Percentiles rank a stretch among this genome's conserved stretches.
Evolutionary conservation across 306 rosid species (phyloP).

Genomic region (Fagus sylvatica): DNA sequence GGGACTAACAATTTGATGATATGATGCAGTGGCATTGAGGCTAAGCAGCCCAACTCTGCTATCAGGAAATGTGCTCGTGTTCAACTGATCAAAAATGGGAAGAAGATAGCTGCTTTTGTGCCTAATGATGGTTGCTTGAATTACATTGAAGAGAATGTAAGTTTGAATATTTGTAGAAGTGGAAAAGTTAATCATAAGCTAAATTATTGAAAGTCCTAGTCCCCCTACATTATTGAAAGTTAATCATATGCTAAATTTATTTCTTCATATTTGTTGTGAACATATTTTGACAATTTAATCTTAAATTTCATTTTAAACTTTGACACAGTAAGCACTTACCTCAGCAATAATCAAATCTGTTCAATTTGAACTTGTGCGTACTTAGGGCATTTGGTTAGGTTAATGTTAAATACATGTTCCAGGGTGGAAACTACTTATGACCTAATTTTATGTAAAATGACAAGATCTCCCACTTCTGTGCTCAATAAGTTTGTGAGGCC

Average conservation of each 20-base stretch:
- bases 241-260: no score
- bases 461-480: not conserved
- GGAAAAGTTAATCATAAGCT: not conserved
- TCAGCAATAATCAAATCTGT: not conserved
- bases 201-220: no score
- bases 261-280: not conserved
- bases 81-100: conserved; percentile 77
- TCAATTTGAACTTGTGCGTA: no score
- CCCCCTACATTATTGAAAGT: no score
- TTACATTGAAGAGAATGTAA: conserved; percentile 74
- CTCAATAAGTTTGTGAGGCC: not conserved
- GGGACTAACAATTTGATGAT: not conserved
- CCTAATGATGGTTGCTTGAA: conserved; percentile 85
- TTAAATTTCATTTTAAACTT: not conserved
- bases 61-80: conserved; percentile 88
- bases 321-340: not conserved
- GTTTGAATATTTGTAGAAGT: not conserved
- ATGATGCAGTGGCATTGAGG: conserved; percentile 70
- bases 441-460: not conserved
- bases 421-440: not conserved
- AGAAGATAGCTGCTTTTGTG: conserved; percentile 84
- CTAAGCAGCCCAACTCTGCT: conserved; percentile 91
- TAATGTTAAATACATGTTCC: no score
- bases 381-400: no score
- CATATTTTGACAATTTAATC: not conserved